A percentile compares a stretch with the other conserved stretches of the same genome.
These are phyloP conservation scores for Arthroderma uncinatum DNA, from an alignment of 2,329 filamentous ascomycete genomes.

Conservation along the genomic window DNA sequence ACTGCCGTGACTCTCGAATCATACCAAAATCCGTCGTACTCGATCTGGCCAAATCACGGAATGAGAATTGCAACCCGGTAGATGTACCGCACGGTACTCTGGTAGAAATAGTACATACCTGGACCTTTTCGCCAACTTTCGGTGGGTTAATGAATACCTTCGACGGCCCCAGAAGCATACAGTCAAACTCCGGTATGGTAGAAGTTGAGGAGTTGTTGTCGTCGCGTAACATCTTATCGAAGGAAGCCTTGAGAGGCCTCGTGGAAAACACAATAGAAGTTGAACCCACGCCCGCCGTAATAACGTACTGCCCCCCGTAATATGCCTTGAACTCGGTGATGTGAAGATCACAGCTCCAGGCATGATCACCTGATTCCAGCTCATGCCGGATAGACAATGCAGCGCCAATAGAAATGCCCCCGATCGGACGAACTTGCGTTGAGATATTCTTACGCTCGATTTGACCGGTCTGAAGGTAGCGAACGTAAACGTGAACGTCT, in stretches of 20 bases:
- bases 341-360: slow-evolving; percentile 14
- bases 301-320: slow-evolving; percentile 14
- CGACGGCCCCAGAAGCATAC: slow-evolving; percentile 14
- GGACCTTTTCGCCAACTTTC: slow-evolving; percentile 14
- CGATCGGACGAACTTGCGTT: slow-evolving; percentile 14
- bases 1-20: slow-evolving; percentile 15
- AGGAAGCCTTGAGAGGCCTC: slow-evolving; percentile 14
- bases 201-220: slow-evolving; percentile 13
- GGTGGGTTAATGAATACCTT: slow-evolving; percentile 13
- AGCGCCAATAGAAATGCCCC: slow-evolving; percentile 14
- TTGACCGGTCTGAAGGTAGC: slow-evolving; percentile 14
- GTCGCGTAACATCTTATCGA: slow-evolving; percentile 15
- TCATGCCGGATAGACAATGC: slow-evolving; percentile 15
- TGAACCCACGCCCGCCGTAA: slow-evolving; percentile 12
- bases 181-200: slow-evolving; percentile 13
- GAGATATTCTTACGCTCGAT: slow-evolving; percentile 15
- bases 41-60: slow-evolving; percentile 13
- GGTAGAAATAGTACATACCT: slow-evolving; percentile 11
- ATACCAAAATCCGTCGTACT: slow-evolving; percentile 14
- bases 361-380: slow-evolving; percentile 14
- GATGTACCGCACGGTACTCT: slow-evolving; percentile 9
- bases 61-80: background rate
- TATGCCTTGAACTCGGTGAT: slow-evolving; percentile 16
- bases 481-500: slow-evolving; percentile 14
- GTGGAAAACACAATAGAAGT: slow-evolving; percentile 14